phyloP scores from a whole-genome alignment of 192 early-diverging fungal species.

The Borealophlyctis nickersoniae region DNA sequence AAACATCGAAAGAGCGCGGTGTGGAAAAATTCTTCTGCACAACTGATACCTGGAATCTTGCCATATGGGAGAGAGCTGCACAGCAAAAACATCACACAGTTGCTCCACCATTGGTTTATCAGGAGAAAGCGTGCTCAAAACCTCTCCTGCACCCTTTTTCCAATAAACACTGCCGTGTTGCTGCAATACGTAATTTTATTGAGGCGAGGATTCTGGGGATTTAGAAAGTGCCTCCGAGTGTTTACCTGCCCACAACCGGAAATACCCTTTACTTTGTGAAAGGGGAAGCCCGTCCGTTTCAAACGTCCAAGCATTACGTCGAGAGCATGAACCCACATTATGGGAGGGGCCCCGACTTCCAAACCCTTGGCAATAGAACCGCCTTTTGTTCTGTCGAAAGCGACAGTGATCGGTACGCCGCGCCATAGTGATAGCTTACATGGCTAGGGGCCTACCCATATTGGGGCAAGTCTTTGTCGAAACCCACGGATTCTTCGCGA shows the following conservation, averaged over 20 bases:
- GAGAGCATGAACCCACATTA: constrained; percentile 78
- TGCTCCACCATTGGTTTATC: constrained; percentile 42
- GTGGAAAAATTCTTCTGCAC: no score
- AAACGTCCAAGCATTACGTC: constrained; percentile 59
- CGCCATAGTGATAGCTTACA: neutral
- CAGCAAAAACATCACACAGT: constrained; percentile 53
- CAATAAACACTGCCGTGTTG: constrained; percentile 88
- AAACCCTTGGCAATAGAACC: constrained; percentile 13
- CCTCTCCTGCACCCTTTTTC: constrained; percentile 43
- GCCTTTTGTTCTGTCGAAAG: constrained; percentile 20
- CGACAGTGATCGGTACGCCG: no score
- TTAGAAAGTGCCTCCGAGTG: neutral
- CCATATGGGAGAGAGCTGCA: constrained; percentile 74
- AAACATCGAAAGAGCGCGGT: no score
- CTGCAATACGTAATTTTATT: no score
- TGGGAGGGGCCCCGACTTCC: constrained; percentile 60
- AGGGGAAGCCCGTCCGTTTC: constrained; percentile 29
- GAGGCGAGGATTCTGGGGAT: no score
- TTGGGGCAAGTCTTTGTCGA: constrained; percentile 62
- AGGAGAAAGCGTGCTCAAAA: constrained; percentile 39
- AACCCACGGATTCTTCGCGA: constrained; percentile 53
- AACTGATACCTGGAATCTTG: constrained; percentile 57
- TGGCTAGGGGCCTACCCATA: constrained; percentile 29
- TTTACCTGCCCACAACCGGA: constrained; percentile 63
- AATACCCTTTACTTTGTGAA: constrained; percentile 44